Evolutionary conservation across 352 stramenopile species (phyloP).

Genomic region (Phytophthora tentaculata): DNA sequence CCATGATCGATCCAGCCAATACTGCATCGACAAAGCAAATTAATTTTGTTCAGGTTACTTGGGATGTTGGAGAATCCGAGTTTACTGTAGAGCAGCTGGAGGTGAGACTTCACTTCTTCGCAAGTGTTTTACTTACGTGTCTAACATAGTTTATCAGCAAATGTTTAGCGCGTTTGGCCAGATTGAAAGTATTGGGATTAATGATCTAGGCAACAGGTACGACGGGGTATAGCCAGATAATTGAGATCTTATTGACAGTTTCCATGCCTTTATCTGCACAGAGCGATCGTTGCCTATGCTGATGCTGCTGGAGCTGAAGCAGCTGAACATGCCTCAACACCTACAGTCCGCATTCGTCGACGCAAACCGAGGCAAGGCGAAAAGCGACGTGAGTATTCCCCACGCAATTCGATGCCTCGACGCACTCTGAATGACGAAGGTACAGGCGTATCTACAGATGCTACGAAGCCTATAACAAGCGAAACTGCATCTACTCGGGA

Average conservation of each 20-base stretch:
- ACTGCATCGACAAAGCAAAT: constrained; percentile 15
- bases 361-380: constrained; percentile 35
- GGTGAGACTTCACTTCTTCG: constrained; percentile 20
- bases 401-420: constrained; percentile 1
- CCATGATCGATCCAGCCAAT: not conserved
- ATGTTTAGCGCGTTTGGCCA: constrained; percentile 26
- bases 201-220: constrained; percentile 39
- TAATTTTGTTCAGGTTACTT: constrained; percentile 51
- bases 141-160: not conserved
- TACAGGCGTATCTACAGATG: not conserved
- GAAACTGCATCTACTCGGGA: not conserved
- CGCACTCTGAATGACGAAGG: not conserved
- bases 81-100: constrained; percentile 36
- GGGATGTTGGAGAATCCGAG: constrained; percentile 25
- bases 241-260: too few species aligned
- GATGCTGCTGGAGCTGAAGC: constrained; percentile 22
- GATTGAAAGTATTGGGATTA: constrained; percentile 37
- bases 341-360: constrained; percentile 33
- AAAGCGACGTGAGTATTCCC: constrained; percentile 22
- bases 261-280: constrained; percentile 3
- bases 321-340: constrained; percentile 28
- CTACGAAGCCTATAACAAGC: not conserved
- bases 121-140: too few species aligned
- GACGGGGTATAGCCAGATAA: too few species aligned
- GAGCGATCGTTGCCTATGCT: constrained; percentile 45